A percentile compares a stretch with the other conserved stretches of the same genome.
These are phyloP conservation scores for Pestalotiopsis sp. DNA, from an alignment of 2,329 filamentous ascomycete species.

Conservation along the genomic window DNA sequence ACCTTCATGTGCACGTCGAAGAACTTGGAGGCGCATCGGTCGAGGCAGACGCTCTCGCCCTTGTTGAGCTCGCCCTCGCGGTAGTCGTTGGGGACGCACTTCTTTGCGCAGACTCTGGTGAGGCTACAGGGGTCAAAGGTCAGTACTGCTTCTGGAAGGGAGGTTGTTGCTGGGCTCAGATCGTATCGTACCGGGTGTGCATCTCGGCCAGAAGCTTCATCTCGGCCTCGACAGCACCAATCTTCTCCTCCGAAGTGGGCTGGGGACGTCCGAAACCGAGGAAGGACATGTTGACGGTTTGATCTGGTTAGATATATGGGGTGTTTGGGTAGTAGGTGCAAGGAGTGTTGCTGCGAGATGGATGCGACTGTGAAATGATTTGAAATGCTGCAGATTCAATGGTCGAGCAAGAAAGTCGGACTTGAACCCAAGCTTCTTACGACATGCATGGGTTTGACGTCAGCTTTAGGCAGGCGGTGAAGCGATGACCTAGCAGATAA, in stretches of 20 bases:
- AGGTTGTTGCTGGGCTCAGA: background rate
- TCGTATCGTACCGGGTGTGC: constrained; percentile 79
- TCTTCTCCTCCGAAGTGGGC: constrained; percentile 94
- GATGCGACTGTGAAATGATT: constrained; percentile 8
- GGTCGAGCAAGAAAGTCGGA: background rate
- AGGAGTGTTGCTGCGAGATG: background rate
- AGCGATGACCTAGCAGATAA: background rate
- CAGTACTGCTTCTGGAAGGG: background rate
- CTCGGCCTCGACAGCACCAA: constrained; percentile 93
- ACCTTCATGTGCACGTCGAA: constrained; percentile 99
- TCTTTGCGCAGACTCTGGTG: constrained; percentile 85
- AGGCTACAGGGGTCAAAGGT: constrained; percentile 56
- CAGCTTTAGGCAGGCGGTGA: constrained; percentile 27
- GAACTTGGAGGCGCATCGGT: constrained; percentile 97
- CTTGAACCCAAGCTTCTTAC: background rate
- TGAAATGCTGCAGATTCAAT: constrained; percentile 3
- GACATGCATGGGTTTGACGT: background rate
- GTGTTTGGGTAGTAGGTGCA: background rate
- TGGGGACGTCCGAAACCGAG: constrained; percentile 76
- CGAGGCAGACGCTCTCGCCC: constrained; percentile 96
- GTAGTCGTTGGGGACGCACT: constrained; percentile 92
- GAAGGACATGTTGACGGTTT: constrained; percentile 64
- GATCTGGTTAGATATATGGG: background rate
- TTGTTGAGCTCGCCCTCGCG: constrained; percentile 97
- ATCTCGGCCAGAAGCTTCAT: constrained; percentile 98